A percentile compares a stretch with the other conserved stretches of the same genome.
Conservation (phyloP, 345 rosid species). For the Populus simonii region DNA sequence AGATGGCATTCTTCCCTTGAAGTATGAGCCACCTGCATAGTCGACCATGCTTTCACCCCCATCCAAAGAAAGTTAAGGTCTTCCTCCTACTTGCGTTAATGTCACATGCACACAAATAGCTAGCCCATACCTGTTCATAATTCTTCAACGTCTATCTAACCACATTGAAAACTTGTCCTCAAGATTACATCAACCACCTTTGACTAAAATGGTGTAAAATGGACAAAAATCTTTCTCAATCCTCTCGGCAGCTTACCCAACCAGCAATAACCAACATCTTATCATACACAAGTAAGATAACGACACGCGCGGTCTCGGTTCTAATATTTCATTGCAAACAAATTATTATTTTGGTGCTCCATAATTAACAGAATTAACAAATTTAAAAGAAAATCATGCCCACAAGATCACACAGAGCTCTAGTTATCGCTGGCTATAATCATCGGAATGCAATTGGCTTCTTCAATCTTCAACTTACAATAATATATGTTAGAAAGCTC, state of each 20-base stretch:
- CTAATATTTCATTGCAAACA: not conserved
- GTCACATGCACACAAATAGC: not conserved
- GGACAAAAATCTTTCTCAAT: not conserved
- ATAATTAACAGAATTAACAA: not conserved
- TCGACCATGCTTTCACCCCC: not conserved
- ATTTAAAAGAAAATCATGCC: not conserved
- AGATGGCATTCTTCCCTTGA: not conserved
- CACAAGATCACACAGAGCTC: not conserved
- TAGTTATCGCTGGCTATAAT: not conserved
- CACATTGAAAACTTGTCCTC: not conserved
- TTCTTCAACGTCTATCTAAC: slow-evolving; percentile 14
- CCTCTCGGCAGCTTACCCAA: not conserved
- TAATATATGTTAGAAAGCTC: not conserved
- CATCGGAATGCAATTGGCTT: not conserved
- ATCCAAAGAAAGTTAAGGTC: not conserved
- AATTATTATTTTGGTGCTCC: too few relatives aligned
- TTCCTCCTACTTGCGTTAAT: not conserved
- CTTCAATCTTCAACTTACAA: not conserved
- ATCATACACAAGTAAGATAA: not conserved
- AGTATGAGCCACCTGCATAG: not conserved
- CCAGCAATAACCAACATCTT: not conserved
- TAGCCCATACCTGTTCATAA: not conserved
- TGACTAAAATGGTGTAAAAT: slow-evolving; percentile 9
- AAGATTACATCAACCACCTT: slow-evolving; percentile 15
- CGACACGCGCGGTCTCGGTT: not conserved